Evolutionary conservation across 192 early-diverging fungal genomes (phyloP).

Genomic region (Anaeromyces robustus): DNA sequence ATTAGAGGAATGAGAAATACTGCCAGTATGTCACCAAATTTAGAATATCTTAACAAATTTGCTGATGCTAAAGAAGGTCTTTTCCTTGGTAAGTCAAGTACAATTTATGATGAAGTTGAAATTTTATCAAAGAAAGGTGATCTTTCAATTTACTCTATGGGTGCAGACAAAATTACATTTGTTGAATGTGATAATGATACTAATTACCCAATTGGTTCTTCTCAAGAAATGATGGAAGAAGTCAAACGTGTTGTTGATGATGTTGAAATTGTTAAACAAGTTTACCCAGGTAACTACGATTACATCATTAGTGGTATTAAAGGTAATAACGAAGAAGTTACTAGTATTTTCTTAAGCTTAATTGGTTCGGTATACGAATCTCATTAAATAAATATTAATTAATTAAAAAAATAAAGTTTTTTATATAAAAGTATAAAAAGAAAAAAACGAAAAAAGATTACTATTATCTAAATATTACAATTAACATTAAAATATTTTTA

Average conservation of each 20-base stretch:
- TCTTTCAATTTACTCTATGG: not conserved
- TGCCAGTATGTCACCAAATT: not conserved
- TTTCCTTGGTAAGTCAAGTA: not conserved
- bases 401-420: too few relatives aligned
- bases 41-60: not conserved
- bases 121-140: not conserved
- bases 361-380: not conserved
- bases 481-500: too few relatives aligned
- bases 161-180: not conserved
- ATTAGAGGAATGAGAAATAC: not conserved
- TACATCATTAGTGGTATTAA: not conserved
- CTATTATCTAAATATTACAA: too few relatives aligned
- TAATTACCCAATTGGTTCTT: not conserved
- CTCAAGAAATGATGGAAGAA: not conserved
- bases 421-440: too few relatives aligned
- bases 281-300: not conserved
- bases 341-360: not conserved
- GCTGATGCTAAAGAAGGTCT: not conserved
- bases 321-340: not conserved
- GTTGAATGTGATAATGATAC: not conserved
- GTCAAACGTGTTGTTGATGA: not conserved
- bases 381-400: too few relatives aligned
- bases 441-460: too few relatives aligned
- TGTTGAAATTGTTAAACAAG: not conserved
- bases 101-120: not conserved